Conservation (phyloP, 2,329 filamentous ascomycete genomes). For the Exophiala sp. region DNA sequence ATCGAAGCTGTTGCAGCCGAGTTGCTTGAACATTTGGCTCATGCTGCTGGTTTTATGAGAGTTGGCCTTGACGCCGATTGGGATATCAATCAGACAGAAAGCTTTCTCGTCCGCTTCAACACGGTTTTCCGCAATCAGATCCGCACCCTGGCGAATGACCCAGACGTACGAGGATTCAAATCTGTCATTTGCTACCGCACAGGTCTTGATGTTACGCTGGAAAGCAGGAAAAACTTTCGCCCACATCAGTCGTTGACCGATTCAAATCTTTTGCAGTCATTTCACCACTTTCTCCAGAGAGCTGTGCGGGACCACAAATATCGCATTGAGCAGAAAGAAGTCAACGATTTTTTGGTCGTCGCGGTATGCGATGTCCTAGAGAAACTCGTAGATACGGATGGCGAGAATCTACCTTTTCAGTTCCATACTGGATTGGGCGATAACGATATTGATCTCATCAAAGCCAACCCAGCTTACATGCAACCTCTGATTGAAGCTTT, state of each 20-base stretch:
- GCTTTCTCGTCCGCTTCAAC: slow-evolving; percentile 41
- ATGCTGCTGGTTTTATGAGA: slow-evolving; percentile 40
- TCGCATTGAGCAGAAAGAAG: slow-evolving; percentile 56
- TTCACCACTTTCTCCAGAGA: slow-evolving; percentile 26
- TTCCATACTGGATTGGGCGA: slow-evolving; percentile 82
- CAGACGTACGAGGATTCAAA: slow-evolving; percentile 75
- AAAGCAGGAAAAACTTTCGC: slow-evolving; percentile 29
- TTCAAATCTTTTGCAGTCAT: slow-evolving; percentile 23
- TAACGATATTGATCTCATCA: slow-evolving; percentile 67
- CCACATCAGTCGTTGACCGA: slow-evolving; percentile 28
- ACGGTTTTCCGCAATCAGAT: slow-evolving; percentile 54
- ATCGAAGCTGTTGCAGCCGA: slow-evolving; percentile 70
- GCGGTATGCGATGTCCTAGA: slow-evolving; percentile 59
- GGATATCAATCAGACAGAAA: slow-evolving; percentile 30
- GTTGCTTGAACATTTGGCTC: slow-evolving; percentile 53
- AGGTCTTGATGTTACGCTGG: slow-evolving; percentile 58
- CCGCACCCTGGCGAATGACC: slow-evolving; percentile 56
- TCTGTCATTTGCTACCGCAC: slow-evolving; percentile 78
- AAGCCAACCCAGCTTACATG: slow-evolving; percentile 70
- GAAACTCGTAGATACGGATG: slow-evolving; percentile 35
- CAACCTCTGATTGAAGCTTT: slow-evolving; percentile 70
- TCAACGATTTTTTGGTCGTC: slow-evolving; percentile 70
- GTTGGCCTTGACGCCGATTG: slow-evolving; percentile 39
- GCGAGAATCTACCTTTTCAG: slow-evolving; percentile 61
- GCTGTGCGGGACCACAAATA: slow-evolving; percentile 31